These are phyloP conservation scores for Hymenoscyphus salicellus DNA, from an alignment of 2,329 filamentous ascomycete genomes.

Conservation along the genomic window DNA sequence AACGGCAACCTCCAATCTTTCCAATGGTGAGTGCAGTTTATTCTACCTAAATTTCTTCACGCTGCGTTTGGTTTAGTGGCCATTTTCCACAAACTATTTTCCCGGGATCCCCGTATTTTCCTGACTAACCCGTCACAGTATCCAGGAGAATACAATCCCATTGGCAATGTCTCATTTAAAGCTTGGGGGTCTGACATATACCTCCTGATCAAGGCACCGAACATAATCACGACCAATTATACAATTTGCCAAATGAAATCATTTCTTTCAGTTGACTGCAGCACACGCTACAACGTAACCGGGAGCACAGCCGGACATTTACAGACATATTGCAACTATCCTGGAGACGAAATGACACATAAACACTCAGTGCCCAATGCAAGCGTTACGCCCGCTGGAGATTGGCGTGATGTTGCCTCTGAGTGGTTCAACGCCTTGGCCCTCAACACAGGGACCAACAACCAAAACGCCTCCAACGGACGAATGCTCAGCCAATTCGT, in stretches of 20 bases:
- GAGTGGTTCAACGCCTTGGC: slow-evolving; percentile 56
- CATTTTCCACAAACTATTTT: background rate
- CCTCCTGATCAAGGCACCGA: slow-evolving; percentile 54
- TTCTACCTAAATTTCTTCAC: too few species aligned
- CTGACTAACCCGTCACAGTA: slow-evolving; percentile 37
- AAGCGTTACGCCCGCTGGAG: slow-evolving; percentile 36
- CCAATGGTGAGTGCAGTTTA: slow-evolving; percentile 44
- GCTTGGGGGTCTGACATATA: slow-evolving; percentile 54
- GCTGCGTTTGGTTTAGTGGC: too few species aligned
- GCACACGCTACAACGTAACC: slow-evolving; percentile 57
- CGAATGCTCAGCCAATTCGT: slow-evolving; percentile 57
- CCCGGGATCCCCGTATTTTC: too few species aligned
- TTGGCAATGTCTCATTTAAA: slow-evolving; percentile 53
- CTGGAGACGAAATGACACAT: slow-evolving; percentile 54
- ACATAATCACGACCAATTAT: slow-evolving; percentile 46
- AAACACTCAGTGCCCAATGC: slow-evolving; percentile 40
- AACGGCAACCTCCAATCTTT: slow-evolving; percentile 53
- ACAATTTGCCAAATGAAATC: slow-evolving; percentile 67
- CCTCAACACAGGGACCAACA: slow-evolving; percentile 53
- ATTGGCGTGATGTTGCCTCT: slow-evolving; percentile 55
- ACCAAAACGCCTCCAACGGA: slow-evolving; percentile 57
- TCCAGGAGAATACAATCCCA: slow-evolving; percentile 64
- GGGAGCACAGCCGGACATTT: slow-evolving; percentile 58
- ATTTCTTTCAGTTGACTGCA: slow-evolving; percentile 62
- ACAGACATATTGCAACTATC: slow-evolving; percentile 59